Base-by-base conservation (phyloP, 169 alveolate genomes). In the Eimeria falciformis region DNA sequence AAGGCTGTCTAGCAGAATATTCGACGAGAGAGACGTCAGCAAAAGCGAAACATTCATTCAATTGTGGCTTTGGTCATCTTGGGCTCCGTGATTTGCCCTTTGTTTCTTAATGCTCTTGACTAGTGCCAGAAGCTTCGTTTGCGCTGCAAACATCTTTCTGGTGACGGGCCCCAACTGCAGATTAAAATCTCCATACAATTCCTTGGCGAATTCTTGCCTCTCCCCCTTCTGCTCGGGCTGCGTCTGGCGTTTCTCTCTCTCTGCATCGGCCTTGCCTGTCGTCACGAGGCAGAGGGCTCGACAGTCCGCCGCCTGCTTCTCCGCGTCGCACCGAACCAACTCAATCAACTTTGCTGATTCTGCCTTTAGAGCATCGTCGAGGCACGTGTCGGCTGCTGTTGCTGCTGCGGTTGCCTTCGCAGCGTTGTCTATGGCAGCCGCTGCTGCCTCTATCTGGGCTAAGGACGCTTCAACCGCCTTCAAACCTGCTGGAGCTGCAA, bases 131-230 rank as follows among this genome's bases (percentile, higher is more conserved):
- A 89, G 53, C 43, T 75, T 73, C 23, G 79, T 68, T 46, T 89
- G 93, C 7, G 71, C 88, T 11, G 89, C 47, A 66, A 89, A 89
- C 56, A 89, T 81, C 55, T 55, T 55, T 1, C 93, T 45, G 0
- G 93, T 89, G 71, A 45, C 25, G 68, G 79, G 73, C 25, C 82
- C 82, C n/a, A 89, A 77, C 71, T 56, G 83, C 82, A 89, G 46
- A 21, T 77, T 89, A 71, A 89, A 89, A 27, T 89, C 93, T 25
- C 93, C 93, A 43, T 65, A 89, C 27, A 66, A 53, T 45, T 89
- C 93, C 56, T 89, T 89, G 21, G 77, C 89, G 21, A 78, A 78
- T 5, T 62, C 71, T 23, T 68, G 88, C 18, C n/a, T 14, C 43
- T 23, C 71, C 55, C 0, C 23, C 53, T 25, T 50, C 37, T 2